These are phyloP conservation scores for Colletotrichum chlorophyti DNA, from an alignment of 2,329 filamentous ascomycete genomes.

Conservation along the genomic window DNA sequence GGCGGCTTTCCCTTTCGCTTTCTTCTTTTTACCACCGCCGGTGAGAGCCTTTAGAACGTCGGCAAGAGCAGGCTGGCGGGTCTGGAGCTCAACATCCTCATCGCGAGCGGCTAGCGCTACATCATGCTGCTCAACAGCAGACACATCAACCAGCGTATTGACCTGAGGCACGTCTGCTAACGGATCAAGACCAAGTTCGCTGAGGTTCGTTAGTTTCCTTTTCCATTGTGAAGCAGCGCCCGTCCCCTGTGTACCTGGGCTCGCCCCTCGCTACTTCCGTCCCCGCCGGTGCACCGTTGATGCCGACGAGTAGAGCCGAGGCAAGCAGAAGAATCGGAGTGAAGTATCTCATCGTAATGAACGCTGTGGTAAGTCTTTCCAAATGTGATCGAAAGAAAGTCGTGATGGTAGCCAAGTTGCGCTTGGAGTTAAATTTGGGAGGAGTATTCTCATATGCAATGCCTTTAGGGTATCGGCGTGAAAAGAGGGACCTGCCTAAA, in stretches of 20 bases:
- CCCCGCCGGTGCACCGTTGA: conserved; percentile 23
- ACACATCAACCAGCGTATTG: neutral
- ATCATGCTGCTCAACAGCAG: conserved; percentile 13
- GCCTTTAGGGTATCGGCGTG: conserved; percentile 13
- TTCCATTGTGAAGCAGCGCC: neutral
- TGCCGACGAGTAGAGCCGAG: conserved; percentile 23
- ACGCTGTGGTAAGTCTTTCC: neutral
- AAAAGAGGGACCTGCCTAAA: conserved; percentile 19
- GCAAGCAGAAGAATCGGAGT: conserved; percentile 16
- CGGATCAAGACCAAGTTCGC: conserved; percentile 1
- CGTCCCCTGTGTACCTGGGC: neutral
- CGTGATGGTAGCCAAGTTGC: conserved; percentile 11
- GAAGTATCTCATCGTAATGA: conserved; percentile 16
- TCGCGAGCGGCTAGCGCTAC: neutral
- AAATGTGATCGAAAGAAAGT: neutral
- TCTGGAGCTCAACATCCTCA: neutral
- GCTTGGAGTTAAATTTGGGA: neutral
- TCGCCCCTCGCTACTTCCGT: neutral
- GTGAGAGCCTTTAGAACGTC: neutral
- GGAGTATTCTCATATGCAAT: conserved; percentile 1
- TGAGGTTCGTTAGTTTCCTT: neutral
- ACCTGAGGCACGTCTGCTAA: conserved; percentile 7
- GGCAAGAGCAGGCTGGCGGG: too few species aligned
- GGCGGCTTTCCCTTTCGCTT: neutral
- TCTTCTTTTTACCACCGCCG: neutral